Evolutionary conservation across 139 green algal species (phyloP), one percentile per base, ranked within the genome.

Genomic region (Eudorina sp.): DNA sequence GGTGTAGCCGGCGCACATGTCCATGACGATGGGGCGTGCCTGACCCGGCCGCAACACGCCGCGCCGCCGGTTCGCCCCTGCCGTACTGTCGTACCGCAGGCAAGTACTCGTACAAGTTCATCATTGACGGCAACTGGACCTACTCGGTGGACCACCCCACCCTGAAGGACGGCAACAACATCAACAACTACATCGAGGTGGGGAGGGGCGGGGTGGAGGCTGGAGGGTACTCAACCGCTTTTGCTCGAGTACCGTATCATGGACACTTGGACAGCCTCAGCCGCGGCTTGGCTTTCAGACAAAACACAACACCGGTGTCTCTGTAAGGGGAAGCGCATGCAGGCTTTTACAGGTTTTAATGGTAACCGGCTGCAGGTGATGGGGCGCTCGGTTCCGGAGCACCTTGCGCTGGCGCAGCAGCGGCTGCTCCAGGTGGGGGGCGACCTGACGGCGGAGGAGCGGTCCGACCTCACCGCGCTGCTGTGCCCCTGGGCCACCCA

Each of bases 61-160:
- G n/a, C n/a, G n/a, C n/a, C n/a, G n/a, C n/a, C n/a, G n/a, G n/a
- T n/a, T n/a, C n/a, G n/a, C n/a, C 51, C 13, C 51, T 58, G 51
- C 51, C 51, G 51, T 13, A 16, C 51, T 58, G 51, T 16, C 51
- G 51, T 16, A 25, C 75, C 34, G 6, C 36, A 85, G 87, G 89
- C 53, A 93, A 40, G 40, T 99, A 97, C 92, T 86, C 94, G 40
- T 99, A 97, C 95, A 99, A 99, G 93, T 96, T 97, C 64, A 92
- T 99, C n/a, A 83, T 98, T 31, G 97, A 99, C 89, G 97, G 94
- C 18, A 64, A 89, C 5, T 99, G 97, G 97, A 96, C 91, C 11
- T 95, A 94, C 83, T 96, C 92, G 25, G 83, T 77, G 0, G 95
- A 97, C 86, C 95, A 97, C 81, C 92, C 93, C n/a, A 97, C 93